Percentiles rank a stretch among this genome's conserved stretches.
Conservation (phyloP, 352 stramenopile species). For the Pythium biforme region DNA sequence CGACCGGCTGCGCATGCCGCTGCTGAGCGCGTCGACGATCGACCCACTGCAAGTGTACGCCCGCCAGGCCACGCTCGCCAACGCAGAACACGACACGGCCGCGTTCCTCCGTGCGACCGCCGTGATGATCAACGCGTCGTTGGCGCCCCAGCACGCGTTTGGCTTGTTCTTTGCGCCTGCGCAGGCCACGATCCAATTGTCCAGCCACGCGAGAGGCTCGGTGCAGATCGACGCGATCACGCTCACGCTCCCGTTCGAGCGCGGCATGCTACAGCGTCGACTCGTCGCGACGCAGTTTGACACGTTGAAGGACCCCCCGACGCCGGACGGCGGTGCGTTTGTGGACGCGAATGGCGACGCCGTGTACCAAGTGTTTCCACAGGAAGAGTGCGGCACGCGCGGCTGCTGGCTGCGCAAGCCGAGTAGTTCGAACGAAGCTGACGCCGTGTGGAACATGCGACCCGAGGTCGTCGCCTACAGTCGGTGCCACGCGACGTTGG, state of each 20-base stretch:
- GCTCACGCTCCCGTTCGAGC: conserved; percentile 17
- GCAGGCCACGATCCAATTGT: conserved; percentile 4
- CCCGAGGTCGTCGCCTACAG: conserved; percentile 20
- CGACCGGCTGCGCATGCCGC: conserved; percentile 11
- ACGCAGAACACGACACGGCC: background rate
- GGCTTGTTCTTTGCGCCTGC: conserved; percentile 19
- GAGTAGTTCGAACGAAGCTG: conserved; percentile 5
- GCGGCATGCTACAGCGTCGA: conserved; percentile 1
- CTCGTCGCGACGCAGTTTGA: conserved; percentile 13
- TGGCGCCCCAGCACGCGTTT: conserved; percentile 5
- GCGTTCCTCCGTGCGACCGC: conserved; percentile 9
- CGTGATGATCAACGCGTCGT: conserved; percentile 11
- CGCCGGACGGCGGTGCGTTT: too few species aligned
- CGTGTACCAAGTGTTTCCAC: conserved; percentile 18
- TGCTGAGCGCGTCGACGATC: conserved; percentile 4
- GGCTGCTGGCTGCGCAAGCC: conserved; percentile 22
- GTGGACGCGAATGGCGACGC: conserved; percentile 10
- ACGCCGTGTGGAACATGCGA: conserved; percentile 4
- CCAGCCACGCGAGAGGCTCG: conserved; percentile 1
- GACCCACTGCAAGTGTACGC: conserved; percentile 14
- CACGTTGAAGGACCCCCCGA: conserved; percentile 1
- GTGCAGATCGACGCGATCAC: conserved; percentile 20
- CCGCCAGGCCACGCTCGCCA: background rate
- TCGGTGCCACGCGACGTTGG: conserved; percentile 9
- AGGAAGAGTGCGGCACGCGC: conserved; percentile 16